Evolutionary conservation across 1,284 basidiomycete genomes (phyloP).

Genomic region (Trichosporon coremiiforme): DNA sequence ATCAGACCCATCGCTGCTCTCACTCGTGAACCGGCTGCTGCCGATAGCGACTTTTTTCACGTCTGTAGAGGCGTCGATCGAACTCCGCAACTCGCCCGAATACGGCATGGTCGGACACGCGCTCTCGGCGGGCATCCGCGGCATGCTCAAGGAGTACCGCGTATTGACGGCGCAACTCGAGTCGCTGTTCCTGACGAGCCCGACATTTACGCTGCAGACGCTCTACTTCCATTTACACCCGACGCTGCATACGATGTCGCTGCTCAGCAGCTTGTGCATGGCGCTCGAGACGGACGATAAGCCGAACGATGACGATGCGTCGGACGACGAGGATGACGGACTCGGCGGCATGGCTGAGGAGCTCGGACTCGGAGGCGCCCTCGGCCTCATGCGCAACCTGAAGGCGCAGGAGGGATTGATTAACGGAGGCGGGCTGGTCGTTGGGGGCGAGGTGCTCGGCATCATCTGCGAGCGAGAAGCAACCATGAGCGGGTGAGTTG

Average conservation of each 20-base stretch:
- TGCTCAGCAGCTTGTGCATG: constrained; percentile 57
- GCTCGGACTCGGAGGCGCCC: constrained; percentile 75
- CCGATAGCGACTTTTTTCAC: constrained; percentile 93
- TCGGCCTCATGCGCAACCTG: constrained; percentile 73
- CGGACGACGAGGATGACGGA: constrained; percentile 49
- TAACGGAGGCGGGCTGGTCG: constrained; percentile 65
- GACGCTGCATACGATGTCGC: constrained; percentile 83
- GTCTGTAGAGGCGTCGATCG: constrained; percentile 85
- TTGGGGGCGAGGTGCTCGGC: constrained; percentile 86
- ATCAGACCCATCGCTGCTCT: constrained; percentile 79
- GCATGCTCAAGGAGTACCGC: constrained; percentile 95
- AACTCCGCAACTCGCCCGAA: constrained; percentile 78
- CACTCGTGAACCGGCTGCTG: constrained; percentile 82
- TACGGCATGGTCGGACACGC: constrained; percentile 95
- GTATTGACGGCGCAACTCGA: constrained; percentile 91
- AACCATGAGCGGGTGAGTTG: constrained; percentile 70
- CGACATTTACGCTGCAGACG: constrained; percentile 90
- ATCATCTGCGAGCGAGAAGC: constrained; percentile 81
- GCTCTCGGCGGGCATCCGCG: constrained; percentile 85
- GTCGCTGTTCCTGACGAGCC: constrained; percentile 83
- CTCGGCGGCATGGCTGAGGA: constrained; percentile 73
- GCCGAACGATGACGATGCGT: constrained; percentile 37
- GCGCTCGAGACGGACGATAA: constrained; percentile 63
- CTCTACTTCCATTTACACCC: constrained; percentile 96
- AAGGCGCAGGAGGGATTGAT: constrained; percentile 60